Percentiles rank a stretch among this genome's conserved stretches.
Conservation (phyloP, 225 moss, liverwort and hornwort species). For the Anthoceros angustus region DNA sequence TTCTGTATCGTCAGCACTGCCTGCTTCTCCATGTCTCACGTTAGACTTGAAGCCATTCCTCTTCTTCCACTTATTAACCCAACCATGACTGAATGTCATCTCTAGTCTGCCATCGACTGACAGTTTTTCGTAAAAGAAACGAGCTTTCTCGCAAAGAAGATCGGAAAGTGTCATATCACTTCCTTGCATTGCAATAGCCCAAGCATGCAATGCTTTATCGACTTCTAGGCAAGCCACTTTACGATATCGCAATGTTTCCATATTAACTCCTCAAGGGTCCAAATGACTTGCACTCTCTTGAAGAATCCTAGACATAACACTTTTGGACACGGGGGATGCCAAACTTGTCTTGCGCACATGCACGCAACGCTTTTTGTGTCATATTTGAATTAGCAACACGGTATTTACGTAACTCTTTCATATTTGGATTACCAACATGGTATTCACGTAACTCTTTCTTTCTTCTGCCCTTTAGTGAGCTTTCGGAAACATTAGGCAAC, state of each 20-base stretch:
- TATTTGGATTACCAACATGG: too few species aligned
- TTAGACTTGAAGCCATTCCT: constrained; percentile 20
- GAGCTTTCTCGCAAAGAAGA: constrained; percentile 21
- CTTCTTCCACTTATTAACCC: constrained; percentile 20
- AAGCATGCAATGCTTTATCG: constrained; percentile 23
- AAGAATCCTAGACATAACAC: too few species aligned
- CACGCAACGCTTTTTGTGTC: too few species aligned
- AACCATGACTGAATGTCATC: constrained; percentile 23
- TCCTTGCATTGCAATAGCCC: constrained; percentile 23
- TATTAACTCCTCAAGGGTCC: too few species aligned
- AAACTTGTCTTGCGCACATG: too few species aligned
- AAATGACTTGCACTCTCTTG: too few species aligned
- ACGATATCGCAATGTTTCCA: constrained; percentile 6
- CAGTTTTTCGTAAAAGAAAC: constrained; percentile 19
- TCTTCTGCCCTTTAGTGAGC: too few species aligned
- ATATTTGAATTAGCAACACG: too few species aligned
- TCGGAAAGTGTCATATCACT: constrained; percentile 19
- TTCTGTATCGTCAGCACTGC: constrained; percentile 6
- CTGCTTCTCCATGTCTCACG: constrained; percentile 10
- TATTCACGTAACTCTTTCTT: too few species aligned
- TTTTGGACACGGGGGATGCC: too few species aligned
- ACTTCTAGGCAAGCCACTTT: constrained; percentile 25
- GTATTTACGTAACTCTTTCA: too few species aligned
- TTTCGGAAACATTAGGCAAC: too few species aligned
- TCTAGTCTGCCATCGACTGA: constrained; percentile 10